Evolutionary conservation across 2,329 filamentous ascomycete species (phyloP).

Genomic region (Claviceps sp.): DNA sequence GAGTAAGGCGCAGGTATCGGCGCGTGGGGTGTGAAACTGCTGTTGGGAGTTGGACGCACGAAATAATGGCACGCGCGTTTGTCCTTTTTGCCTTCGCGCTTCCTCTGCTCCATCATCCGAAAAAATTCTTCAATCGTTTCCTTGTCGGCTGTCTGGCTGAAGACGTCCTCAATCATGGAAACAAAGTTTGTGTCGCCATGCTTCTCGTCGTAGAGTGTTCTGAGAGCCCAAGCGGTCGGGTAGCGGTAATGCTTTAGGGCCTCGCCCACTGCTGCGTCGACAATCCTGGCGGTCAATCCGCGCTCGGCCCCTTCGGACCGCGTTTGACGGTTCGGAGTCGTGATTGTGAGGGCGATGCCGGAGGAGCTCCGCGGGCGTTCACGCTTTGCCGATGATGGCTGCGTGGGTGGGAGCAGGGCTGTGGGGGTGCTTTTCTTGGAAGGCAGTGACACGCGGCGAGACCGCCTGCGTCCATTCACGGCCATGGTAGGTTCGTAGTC

Average conservation of each 20-base stretch:
- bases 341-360: conserved; percentile 6
- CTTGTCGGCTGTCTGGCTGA: conserved; percentile 40
- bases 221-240: conserved; percentile 48
- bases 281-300: conserved; percentile 35
- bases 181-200: conserved; percentile 37
- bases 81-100: conserved; percentile 42
- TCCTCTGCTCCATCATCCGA: conserved; percentile 37
- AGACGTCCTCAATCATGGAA: conserved; percentile 44
- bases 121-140: conserved; percentile 39
- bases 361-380: conserved; percentile 5
- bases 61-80: conserved; percentile 41
- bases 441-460: conserved; percentile 18
- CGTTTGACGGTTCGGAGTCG: conserved; percentile 8
- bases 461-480: conserved; percentile 19
- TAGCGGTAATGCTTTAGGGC: conserved; percentile 43
- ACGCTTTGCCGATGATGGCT: neutral
- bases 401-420: conserved; percentile 4
- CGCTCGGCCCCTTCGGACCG: conserved; percentile 21
- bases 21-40: conserved; percentile 28
- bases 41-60: conserved; percentile 31
- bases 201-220: conserved; percentile 46
- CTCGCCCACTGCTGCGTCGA: conserved; percentile 45
- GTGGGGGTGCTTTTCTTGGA: conserved; percentile 12
- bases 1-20: conserved; percentile 37
- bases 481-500: conserved; percentile 29